Evolutionary conservation across 208 protist species (phyloP).

Genomic region (Leishmania amazonensis): DNA sequence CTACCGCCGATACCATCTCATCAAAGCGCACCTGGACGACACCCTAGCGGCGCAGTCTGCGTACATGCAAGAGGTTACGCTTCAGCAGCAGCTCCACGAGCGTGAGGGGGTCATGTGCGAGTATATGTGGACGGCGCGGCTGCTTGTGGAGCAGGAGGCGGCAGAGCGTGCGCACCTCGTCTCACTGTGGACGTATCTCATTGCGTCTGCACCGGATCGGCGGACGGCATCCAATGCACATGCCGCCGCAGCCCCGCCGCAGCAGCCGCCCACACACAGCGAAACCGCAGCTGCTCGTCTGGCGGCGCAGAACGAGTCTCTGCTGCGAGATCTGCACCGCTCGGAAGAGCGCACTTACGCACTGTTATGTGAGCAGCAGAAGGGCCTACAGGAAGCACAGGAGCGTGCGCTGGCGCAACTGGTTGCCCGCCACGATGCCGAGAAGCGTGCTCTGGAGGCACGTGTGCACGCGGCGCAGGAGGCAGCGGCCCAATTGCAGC

Average conservation of each 20-base stretch:
- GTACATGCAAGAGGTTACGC: constrained; percentile 13
- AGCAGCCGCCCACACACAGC: not conserved
- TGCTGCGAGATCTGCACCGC: constrained; percentile 8
- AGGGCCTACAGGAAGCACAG: constrained; percentile 23
- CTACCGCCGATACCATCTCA: constrained; percentile 1
- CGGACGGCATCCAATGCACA: not conserved
- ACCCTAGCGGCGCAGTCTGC: constrained; percentile 12
- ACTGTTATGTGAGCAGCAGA: constrained; percentile 11
- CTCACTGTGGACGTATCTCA: constrained; percentile 6
- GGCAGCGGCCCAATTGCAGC: not conserved
- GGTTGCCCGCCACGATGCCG: constrained; percentile 26
- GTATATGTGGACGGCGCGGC: constrained; percentile 19
- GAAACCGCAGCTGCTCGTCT: constrained; percentile 8
- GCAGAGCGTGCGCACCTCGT: constrained; percentile 19
- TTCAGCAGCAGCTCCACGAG: constrained; percentile 20
- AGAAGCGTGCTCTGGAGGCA: constrained; percentile 15
- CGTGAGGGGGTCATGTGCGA: constrained; percentile 23
- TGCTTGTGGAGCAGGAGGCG: constrained; percentile 30
- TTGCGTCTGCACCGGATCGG: not conserved
- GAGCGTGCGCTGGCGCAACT: constrained; percentile 24
- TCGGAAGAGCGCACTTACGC: constrained; percentile 6
- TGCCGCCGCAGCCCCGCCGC: not conserved
- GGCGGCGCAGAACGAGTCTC: constrained; percentile 13
- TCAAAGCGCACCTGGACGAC: constrained; percentile 13
- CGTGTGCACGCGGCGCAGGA: not conserved